Conservation (phyloP, 108 stramenopile genomes). For the Phaeodactylum tricornutum region DNA sequence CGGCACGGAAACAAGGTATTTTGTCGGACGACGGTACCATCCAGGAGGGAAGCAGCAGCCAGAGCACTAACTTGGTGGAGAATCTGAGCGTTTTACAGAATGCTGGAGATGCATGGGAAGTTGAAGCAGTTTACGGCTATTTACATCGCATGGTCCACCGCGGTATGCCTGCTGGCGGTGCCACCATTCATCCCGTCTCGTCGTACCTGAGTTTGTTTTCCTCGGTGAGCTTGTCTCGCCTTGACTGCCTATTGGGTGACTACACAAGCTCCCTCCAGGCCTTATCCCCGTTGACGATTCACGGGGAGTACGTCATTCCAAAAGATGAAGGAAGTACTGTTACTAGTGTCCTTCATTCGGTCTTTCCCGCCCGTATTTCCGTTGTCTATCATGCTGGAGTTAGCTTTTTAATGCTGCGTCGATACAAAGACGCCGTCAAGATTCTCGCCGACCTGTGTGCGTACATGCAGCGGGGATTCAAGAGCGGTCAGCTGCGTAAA, state of each 20-base stretch:
- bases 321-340: conserved; percentile 41
- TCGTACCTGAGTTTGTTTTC: conserved; percentile 90
- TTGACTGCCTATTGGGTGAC: conserved; percentile 95
- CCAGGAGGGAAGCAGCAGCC: conserved; percentile 8
- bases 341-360: conserved; percentile 51
- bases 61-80: conserved; percentile 45
- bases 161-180: conserved; percentile 39
- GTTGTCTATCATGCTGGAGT: conserved; percentile 92
- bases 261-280: conserved; percentile 71
- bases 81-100: conserved; percentile 45
- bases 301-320: conserved; percentile 11
- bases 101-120: conserved; percentile 83
- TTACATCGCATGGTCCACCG: conserved; percentile 78
- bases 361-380: conserved; percentile 81
- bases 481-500: conserved; percentile 74
- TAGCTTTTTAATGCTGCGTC: conserved; percentile 85
- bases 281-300: conserved; percentile 27
- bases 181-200: conserved; percentile 32
- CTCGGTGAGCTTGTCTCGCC: conserved; percentile 79
- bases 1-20: conserved; percentile 44
- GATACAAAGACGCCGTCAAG: conserved; percentile 86
- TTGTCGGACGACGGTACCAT: conserved; percentile 15
- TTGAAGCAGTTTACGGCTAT: conserved; percentile 86
- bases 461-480: conserved; percentile 75
- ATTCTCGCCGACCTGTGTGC: conserved; percentile 67